Percentiles rank a stretch among this genome's conserved stretches.
Evolutionary conservation across 78 protist species (phyloP).

Genomic region (Dictyostelium citrinum): DNA sequence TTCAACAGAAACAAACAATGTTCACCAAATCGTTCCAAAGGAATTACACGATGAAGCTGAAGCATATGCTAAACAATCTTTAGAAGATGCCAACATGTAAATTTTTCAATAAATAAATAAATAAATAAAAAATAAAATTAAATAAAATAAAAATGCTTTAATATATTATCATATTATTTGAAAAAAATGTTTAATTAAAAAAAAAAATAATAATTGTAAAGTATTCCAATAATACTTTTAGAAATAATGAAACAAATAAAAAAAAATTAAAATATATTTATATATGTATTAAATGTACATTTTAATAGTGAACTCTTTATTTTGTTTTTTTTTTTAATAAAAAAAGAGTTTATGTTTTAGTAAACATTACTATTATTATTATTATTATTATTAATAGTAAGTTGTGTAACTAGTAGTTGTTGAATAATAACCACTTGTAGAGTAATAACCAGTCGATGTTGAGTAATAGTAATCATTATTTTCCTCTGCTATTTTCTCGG

Average conservation of each 20-base stretch:
- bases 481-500: not conserved
- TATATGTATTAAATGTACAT: not conserved
- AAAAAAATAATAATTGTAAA: too few species aligned
- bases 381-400: too few species aligned
- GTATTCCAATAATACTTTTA: too few species aligned
- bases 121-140: not conserved
- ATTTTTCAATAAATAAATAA: not conserved
- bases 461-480: not conserved
- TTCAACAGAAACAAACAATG: slow-evolving; percentile 69
- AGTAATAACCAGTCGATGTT: not conserved
- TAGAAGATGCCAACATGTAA: slow-evolving; percentile 77
- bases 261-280: too few species aligned
- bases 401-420: not conserved
- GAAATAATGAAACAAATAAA: too few species aligned
- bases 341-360: too few species aligned
- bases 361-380: too few species aligned
- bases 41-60: slow-evolving; percentile 59
- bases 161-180: too few species aligned
- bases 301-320: not conserved
- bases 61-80: slow-evolving; percentile 66
- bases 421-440: not conserved
- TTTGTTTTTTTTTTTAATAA: too few species aligned
- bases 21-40: slow-evolving; percentile 73
- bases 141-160: too few species aligned
- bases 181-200: too few species aligned